Conservation (phyloP, 1,284 basidiomycete genomes). For the Sporisorium scitamineum region DNA sequence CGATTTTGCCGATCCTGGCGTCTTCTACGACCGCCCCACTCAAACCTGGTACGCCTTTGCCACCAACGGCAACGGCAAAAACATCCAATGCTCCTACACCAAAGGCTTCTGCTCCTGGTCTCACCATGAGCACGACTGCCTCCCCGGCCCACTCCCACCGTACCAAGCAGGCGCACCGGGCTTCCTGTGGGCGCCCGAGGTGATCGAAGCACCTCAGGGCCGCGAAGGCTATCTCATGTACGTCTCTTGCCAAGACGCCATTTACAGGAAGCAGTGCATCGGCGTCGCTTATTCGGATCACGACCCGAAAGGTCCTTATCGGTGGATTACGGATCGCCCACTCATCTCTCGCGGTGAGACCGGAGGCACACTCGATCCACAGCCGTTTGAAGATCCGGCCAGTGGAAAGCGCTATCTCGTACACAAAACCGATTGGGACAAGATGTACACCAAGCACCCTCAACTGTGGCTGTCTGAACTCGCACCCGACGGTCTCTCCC, state of each 20-base stretch:
- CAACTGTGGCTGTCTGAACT: conserved; percentile 61
- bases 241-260: conserved; percentile 46
- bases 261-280: conserved; percentile 51
- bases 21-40: conserved; percentile 44
- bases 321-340: conserved; percentile 49
- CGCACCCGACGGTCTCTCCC: conserved; percentile 50
- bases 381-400: conserved; percentile 55
- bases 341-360: conserved; percentile 51
- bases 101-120: conserved; percentile 57
- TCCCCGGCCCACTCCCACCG: conserved; percentile 49
- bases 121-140: conserved; percentile 48
- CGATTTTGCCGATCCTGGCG: conserved; percentile 59
- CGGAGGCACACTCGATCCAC: conserved; percentile 55
- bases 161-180: conserved; percentile 46
- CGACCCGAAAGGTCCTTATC: conserved; percentile 48
- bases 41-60: conserved; percentile 50
- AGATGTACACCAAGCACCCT: conserved; percentile 52
- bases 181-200: conserved; percentile 58
- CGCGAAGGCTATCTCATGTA: conserved; percentile 59
- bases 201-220: conserved; percentile 50
- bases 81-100: conserved; percentile 51
- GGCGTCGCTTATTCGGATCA: conserved; percentile 54
- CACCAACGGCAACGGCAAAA: conserved; percentile 59
- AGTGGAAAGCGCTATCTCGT: conserved; percentile 52
- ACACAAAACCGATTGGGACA: conserved; percentile 51